Evolutionary conservation across 805 yeast genomes (phyloP).

Genomic region (Suhomyces xylopsoci): DNA sequence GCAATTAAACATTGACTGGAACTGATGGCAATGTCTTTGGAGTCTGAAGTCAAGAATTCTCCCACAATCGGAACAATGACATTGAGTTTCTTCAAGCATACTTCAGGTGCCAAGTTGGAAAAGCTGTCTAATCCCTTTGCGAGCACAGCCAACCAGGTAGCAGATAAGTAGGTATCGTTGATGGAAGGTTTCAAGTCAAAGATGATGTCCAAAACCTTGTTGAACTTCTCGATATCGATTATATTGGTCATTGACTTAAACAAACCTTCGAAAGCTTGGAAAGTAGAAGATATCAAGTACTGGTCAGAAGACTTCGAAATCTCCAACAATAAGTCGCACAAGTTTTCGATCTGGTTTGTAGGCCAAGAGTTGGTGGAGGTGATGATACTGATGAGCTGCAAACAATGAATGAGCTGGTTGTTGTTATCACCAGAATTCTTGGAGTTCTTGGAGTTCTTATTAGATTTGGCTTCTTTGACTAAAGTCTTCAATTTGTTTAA

Average conservation of each 20-base stretch:
- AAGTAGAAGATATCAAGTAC: conserved; percentile 75
- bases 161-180: conserved; percentile 82
- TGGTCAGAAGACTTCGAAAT: conserved; percentile 83
- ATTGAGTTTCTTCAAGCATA: conserved; percentile 57
- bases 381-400: conserved; percentile 73
- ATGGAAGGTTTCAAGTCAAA: conserved; percentile 77
- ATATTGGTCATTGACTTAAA: conserved; percentile 63
- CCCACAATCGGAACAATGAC: conserved; percentile 46
- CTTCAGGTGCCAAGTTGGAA: conserved; percentile 31
- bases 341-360: conserved; percentile 54
- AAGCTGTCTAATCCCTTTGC: conserved; percentile 67
- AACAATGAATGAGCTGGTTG: conserved; percentile 64
- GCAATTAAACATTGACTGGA: conserved; percentile 89
- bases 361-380: conserved; percentile 86
- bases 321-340: conserved; percentile 74
- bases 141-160: conserved; percentile 92
- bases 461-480: conserved; percentile 31
- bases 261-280: conserved; percentile 78
- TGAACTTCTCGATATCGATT: conserved; percentile 61
- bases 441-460: conserved; percentile 35
- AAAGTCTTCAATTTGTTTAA: conserved; percentile 51
- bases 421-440: conserved; percentile 35
- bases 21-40: conserved; percentile 61
- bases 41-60: conserved; percentile 66
- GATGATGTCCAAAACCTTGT: conserved; percentile 63